Percentiles rank a stretch among this genome's conserved stretches.
Conservation (phyloP, 202 grass and related monocot species). For the Carex sylvatica region DNA sequence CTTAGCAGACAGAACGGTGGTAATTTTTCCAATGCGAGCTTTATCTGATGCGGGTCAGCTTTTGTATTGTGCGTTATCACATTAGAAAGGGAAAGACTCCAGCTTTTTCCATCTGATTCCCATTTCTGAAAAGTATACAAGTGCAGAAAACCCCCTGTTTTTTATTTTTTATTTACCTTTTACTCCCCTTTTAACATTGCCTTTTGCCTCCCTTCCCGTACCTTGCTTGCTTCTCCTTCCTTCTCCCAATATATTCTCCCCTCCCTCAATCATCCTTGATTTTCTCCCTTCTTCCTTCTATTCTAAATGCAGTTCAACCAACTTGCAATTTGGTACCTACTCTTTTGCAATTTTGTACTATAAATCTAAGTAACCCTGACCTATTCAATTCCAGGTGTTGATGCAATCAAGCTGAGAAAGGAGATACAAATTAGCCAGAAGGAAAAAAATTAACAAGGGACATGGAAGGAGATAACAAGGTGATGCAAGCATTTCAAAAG, state of each 20-base stretch:
- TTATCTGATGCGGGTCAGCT: constrained; percentile 31
- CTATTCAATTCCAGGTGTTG: constrained; percentile 9
- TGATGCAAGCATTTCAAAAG: constrained; percentile 67
- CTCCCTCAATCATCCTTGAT: constrained; percentile 13
- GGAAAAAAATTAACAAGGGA: not conserved
- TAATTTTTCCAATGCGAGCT: constrained; percentile 24
- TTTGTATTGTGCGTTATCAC: constrained; percentile 28
- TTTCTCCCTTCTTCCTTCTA: constrained; percentile 21
- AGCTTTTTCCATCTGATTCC: constrained; percentile 34
- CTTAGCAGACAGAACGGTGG: constrained; percentile 23
- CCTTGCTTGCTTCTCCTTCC: constrained; percentile 17
- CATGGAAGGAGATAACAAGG: constrained; percentile 49
- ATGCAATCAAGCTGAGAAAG: constrained; percentile 12
- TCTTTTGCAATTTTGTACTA: too few species aligned
- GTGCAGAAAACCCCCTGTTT: constrained; percentile 21
- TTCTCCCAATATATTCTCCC: constrained; percentile 19
- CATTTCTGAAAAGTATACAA: constrained; percentile 34
- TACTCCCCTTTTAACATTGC: constrained; percentile 6
- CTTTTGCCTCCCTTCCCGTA: not conserved
- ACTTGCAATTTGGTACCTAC: constrained; percentile 24
- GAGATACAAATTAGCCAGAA: not conserved
- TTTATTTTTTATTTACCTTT: not conserved
- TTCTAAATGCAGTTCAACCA: not conserved
- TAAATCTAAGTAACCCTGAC: not conserved
- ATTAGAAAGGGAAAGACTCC: constrained; percentile 22